Evolutionary conservation across 108 stramenopile species (phyloP).

Genomic region (Nitzschia putrida): DNA sequence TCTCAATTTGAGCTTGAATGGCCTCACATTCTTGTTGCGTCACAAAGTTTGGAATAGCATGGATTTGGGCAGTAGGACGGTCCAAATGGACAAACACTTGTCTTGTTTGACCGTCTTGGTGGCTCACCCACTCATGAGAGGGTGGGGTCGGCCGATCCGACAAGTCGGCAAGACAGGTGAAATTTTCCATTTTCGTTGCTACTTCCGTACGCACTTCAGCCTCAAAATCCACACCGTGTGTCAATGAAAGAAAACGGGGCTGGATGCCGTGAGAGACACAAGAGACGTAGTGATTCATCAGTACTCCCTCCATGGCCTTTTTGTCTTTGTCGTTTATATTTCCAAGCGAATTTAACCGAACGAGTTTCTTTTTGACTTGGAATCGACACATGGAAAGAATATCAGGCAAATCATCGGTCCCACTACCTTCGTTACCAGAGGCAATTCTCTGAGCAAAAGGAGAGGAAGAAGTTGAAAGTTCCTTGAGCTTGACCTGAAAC

Average conservation of each 20-base stretch:
- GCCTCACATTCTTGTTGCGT: slow-evolving; percentile 76
- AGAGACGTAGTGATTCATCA: slow-evolving; percentile 31
- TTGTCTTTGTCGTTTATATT: background rate
- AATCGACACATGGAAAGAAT: slow-evolving; percentile 4
- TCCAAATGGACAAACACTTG: slow-evolving; percentile 60
- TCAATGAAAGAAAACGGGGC: slow-evolving; percentile 38
- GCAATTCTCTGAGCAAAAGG: too few relatives aligned
- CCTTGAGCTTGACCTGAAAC: too few relatives aligned
- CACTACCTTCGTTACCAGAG: too few relatives aligned
- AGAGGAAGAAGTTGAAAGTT: too few relatives aligned
- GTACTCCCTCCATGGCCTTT: slow-evolving; percentile 2
- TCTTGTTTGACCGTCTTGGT: slow-evolving; percentile 26
- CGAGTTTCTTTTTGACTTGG: slow-evolving; percentile 5
- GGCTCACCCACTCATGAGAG: slow-evolving; percentile 22
- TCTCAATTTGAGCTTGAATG: slow-evolving; percentile 55
- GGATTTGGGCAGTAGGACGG: slow-evolving; percentile 65
- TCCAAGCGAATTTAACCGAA: background rate
- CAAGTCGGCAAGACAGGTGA: slow-evolving; percentile 60
- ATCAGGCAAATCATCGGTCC: too few relatives aligned
- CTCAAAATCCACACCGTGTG: slow-evolving; percentile 62
- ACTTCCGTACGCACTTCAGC: slow-evolving; percentile 42
- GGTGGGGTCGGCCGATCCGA: slow-evolving; percentile 46
- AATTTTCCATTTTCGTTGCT: slow-evolving; percentile 56
- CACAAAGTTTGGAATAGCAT: slow-evolving; percentile 72
- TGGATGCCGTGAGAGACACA: slow-evolving; percentile 52